These are phyloP conservation scores for Allantophomopsis lycopodina DNA, from an alignment of 2,329 filamentous ascomycete species.

Conservation along the genomic window DNA sequence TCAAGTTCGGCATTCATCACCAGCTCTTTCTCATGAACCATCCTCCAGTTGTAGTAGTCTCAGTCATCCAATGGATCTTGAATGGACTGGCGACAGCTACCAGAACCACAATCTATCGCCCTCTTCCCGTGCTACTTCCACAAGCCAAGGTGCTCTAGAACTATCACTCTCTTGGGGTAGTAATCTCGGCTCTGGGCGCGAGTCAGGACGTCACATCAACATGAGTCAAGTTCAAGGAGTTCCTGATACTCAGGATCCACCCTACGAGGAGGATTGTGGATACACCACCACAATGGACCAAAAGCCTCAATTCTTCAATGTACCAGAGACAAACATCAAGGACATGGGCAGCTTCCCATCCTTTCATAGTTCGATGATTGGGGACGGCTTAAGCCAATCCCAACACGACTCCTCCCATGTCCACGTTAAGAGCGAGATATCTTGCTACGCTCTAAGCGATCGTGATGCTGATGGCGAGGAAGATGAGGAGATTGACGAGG, in stretches of 20 bases:
- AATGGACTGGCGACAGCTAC: conserved; percentile 6
- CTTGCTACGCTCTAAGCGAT: conserved; percentile 1
- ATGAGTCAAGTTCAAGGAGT: conserved; percentile 14
- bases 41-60: conserved; percentile 9
- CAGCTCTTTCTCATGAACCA: conserved; percentile 11
- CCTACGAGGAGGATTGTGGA: conserved; percentile 7
- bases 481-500: conserved; percentile 8
- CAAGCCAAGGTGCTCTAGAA: conserved; percentile 4
- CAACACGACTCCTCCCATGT: background rate
- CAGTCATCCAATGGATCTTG: conserved; percentile 9
- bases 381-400: background rate
- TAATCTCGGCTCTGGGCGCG: background rate
- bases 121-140: conserved; percentile 1
- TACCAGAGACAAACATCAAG: background rate
- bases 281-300: conserved; percentile 6
- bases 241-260: conserved; percentile 9
- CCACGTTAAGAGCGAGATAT: background rate
- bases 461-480: conserved; percentile 3
- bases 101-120: conserved; percentile 5
- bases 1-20: conserved; percentile 8
- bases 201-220: conserved; percentile 7
- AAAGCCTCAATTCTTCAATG: conserved; percentile 1
- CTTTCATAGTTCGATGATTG: background rate
- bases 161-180: background rate
- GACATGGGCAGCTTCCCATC: background rate